Evolutionary conservation across 2,329 filamentous ascomycete genomes (phyloP).

Genomic region (Onygenales sp.): DNA sequence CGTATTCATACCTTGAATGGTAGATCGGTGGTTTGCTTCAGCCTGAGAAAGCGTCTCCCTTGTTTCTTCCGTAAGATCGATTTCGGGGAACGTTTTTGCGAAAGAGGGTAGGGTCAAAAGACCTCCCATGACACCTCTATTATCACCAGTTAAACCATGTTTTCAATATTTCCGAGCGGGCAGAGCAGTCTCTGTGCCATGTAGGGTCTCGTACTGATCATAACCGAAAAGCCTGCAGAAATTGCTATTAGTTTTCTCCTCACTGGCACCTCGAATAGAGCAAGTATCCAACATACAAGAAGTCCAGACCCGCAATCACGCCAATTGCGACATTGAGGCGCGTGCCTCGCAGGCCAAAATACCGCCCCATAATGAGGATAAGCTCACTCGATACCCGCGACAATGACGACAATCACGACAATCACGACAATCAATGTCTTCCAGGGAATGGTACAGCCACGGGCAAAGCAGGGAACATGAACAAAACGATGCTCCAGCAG

Average conservation of each 20-base stretch:
- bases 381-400: background rate
- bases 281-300: background rate
- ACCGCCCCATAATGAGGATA: background rate
- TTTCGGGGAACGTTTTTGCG: slow-evolving; percentile 44
- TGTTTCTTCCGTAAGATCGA: slow-evolving; percentile 37
- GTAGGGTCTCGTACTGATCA: slow-evolving; percentile 45
- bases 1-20: slow-evolving; percentile 29
- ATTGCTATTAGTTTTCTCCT: background rate
- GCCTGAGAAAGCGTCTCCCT: slow-evolving; percentile 20
- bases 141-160: slow-evolving; percentile 7
- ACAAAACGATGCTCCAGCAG: background rate
- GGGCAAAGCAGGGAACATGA: background rate
- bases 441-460: background rate
- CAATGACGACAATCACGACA: background rate
- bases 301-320: background rate
- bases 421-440: background rate
- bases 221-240: slow-evolving; percentile 42
- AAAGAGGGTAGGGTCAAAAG: slow-evolving; percentile 61
- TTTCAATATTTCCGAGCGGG: background rate
- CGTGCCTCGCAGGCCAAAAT: slow-evolving; percentile 1
- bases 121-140: slow-evolving; percentile 59
- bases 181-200: background rate
- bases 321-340: slow-evolving; percentile 1
- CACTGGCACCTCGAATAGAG: background rate
- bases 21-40: slow-evolving; percentile 37